Conservation (phyloP, 768 basidiomycete genomes). For the Lactarius hatsudake region DNA sequence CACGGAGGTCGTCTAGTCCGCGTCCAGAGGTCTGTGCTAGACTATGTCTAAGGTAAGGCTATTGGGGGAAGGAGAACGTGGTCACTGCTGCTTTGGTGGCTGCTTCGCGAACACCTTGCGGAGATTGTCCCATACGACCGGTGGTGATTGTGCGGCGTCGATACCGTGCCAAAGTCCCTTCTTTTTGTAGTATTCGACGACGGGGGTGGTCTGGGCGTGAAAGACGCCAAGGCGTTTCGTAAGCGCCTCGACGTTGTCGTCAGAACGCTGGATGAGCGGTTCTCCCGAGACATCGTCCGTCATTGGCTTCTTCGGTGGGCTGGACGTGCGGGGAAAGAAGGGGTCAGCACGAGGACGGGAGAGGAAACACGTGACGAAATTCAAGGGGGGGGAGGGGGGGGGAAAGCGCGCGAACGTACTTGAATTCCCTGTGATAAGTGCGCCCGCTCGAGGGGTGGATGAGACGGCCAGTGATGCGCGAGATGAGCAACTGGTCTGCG, state of each 20-base stretch:
- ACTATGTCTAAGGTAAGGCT: slow-evolving; percentile 4
- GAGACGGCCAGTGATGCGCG: slow-evolving; percentile 94
- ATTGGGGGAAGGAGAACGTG: not conserved
- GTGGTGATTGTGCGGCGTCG: slow-evolving; percentile 92
- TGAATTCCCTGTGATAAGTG: slow-evolving; percentile 93
- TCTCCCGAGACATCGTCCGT: slow-evolving; percentile 94
- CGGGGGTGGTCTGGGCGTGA: slow-evolving; percentile 93
- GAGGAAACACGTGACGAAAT: not conserved
- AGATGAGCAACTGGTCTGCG: slow-evolving; percentile 92
- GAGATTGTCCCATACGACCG: slow-evolving; percentile 86
- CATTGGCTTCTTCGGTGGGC: slow-evolving; percentile 96
- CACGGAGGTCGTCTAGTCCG: slow-evolving; percentile 1
- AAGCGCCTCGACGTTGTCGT: slow-evolving; percentile 96
- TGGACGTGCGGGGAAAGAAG: slow-evolving; percentile 34
- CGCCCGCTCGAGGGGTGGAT: slow-evolving; percentile 88
- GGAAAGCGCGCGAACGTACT: slow-evolving; percentile 49
- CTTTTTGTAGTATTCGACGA: slow-evolving; percentile 92
- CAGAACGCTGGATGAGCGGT: slow-evolving; percentile 93
- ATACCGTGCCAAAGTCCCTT: slow-evolving; percentile 88
- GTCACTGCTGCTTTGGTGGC: slow-evolving; percentile 12
- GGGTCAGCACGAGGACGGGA: not conserved
- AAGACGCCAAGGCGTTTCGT: slow-evolving; percentile 85
- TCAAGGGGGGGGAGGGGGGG: no score
- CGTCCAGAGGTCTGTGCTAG: not conserved
- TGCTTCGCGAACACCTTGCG: slow-evolving; percentile 58